These are phyloP conservation scores for Fusarium falciforme DNA, from an alignment of 2,329 filamentous ascomycete species.

Conservation along the genomic window DNA sequence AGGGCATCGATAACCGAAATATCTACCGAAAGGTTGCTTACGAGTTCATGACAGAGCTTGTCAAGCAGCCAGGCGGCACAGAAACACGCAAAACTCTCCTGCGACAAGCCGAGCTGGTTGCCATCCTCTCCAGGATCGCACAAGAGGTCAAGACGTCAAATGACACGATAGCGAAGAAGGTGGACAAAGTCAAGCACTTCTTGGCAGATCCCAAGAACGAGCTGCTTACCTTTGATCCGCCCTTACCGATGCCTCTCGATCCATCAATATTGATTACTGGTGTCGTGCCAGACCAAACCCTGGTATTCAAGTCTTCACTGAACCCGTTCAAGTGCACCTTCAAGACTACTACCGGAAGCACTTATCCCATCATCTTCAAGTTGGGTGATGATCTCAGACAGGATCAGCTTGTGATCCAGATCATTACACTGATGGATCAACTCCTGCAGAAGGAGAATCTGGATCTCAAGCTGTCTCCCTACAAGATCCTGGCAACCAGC, in stretches of 20 bases:
- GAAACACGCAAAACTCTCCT: conserved; percentile 81
- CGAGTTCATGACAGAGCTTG: conserved; percentile 92
- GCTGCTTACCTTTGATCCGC: conserved; percentile 82
- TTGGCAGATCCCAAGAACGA: conserved; percentile 93
- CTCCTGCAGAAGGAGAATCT: conserved; percentile 95
- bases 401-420: conserved; percentile 95
- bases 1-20: conserved; percentile 79
- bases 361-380: conserved; percentile 96
- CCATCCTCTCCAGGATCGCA: conserved; percentile 87
- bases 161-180: conserved; percentile 82
- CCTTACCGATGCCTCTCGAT: conserved; percentile 88
- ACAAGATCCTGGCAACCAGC: conserved; percentile 94
- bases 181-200: conserved; percentile 85
- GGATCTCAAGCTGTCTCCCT: conserved; percentile 93
- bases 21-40: conserved; percentile 95
- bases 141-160: conserved; percentile 86
- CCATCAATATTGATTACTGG: conserved; percentile 83
- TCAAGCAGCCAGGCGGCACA: conserved; percentile 75
- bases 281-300: conserved; percentile 84
- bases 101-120: conserved; percentile 89
- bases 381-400: conserved; percentile 95
- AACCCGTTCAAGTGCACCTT: conserved; percentile 93
- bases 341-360: conserved; percentile 79
- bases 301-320: conserved; percentile 95
- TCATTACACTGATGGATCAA: conserved; percentile 98